phyloP scores from a whole-genome alignment of 1,284 basidiomycete genomes.

The Malassezia sympodialis region DNA sequence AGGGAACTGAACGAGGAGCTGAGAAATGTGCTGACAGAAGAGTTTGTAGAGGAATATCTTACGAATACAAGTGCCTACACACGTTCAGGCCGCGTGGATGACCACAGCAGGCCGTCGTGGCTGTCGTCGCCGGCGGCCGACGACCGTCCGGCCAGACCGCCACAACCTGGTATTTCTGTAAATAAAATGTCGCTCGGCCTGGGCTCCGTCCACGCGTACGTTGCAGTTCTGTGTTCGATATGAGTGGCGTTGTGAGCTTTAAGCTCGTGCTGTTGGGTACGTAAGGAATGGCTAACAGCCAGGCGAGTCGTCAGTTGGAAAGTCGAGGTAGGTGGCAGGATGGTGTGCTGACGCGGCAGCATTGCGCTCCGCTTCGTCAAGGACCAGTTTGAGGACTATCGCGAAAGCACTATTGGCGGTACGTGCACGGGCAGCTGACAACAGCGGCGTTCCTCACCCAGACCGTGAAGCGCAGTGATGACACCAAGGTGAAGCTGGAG shows the following conservation, averaged over 20 bases:
- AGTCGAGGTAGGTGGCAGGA: constrained; percentile 57
- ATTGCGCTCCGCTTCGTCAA: constrained; percentile 89
- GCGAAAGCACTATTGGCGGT: constrained; percentile 55
- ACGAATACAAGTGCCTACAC: background rate
- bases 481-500: constrained; percentile 89
- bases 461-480: constrained; percentile 78
- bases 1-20: background rate
- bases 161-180: background rate
- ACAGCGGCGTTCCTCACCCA: constrained; percentile 82
- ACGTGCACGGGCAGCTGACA: background rate
- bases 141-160: background rate
- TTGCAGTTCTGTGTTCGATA: background rate
- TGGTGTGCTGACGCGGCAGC: constrained; percentile 45
- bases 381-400: constrained; percentile 94
- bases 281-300: constrained; percentile 25
- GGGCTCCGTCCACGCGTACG: background rate
- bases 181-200: background rate
- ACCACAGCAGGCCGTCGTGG: background rate
- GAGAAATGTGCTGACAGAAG: background rate
- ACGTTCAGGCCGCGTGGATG: background rate
- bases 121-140: background rate
- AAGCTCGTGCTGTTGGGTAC: constrained; percentile 82
- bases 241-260: constrained; percentile 32
- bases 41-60: background rate
- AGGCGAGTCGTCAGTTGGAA: constrained; percentile 88